A percentile compares a stretch with the other conserved stretches of the same genome.
Evolutionary conservation across 495 filamentous ascomycete genomes (phyloP).

Genomic region (Symbiotaphrina buchneri): DNA sequence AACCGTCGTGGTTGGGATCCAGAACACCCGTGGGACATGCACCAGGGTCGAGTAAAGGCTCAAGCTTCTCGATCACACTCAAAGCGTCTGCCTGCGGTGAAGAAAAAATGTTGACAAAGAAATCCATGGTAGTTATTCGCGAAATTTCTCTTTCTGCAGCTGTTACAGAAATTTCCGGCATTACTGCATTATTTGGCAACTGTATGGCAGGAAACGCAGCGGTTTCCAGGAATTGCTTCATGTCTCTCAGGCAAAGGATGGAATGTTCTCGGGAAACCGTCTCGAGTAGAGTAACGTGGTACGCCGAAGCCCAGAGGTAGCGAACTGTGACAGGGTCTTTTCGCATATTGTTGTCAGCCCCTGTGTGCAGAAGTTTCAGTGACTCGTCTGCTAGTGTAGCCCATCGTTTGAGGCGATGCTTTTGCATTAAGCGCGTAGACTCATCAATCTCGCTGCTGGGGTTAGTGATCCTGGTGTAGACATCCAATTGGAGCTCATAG

Average conservation of each 20-base stretch:
- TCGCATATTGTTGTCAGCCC: slow-evolving; percentile 8
- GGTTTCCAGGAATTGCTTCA: slow-evolving; percentile 25
- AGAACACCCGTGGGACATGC: too few species aligned
- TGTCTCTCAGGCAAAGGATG: slow-evolving; percentile 56
- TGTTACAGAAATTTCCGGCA: slow-evolving; percentile 66
- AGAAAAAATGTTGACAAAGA: slow-evolving; percentile 69
- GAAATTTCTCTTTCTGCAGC: slow-evolving; percentile 78
- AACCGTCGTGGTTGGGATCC: too few species aligned
- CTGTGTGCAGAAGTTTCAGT: too few species aligned
- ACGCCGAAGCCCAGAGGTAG: slow-evolving; percentile 71
- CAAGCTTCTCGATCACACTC: slow-evolving; percentile 70
- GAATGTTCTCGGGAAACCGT: slow-evolving; percentile 53
- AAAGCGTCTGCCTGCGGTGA: slow-evolving; percentile 44
- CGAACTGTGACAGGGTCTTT: slow-evolving; percentile 20
- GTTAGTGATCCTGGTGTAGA: slow-evolving; percentile 55
- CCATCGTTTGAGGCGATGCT: slow-evolving; percentile 57
- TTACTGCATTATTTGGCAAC: slow-evolving; percentile 66
- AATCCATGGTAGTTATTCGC: slow-evolving; percentile 84
- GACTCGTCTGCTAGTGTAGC: slow-evolving; percentile 22
- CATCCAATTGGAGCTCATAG: slow-evolving; percentile 77
- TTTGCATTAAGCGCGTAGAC: slow-evolving; percentile 31
- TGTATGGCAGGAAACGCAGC: slow-evolving; percentile 25
- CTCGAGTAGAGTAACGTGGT: slow-evolving; percentile 45
- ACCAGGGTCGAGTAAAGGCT: slow-evolving; percentile 68
- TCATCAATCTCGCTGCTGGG: slow-evolving; percentile 45